Evolutionary conservation across 1,284 basidiomycete species (phyloP), one percentile per base, ranked within the genome.

Genomic region (Afroboletus lepidellus): DNA sequence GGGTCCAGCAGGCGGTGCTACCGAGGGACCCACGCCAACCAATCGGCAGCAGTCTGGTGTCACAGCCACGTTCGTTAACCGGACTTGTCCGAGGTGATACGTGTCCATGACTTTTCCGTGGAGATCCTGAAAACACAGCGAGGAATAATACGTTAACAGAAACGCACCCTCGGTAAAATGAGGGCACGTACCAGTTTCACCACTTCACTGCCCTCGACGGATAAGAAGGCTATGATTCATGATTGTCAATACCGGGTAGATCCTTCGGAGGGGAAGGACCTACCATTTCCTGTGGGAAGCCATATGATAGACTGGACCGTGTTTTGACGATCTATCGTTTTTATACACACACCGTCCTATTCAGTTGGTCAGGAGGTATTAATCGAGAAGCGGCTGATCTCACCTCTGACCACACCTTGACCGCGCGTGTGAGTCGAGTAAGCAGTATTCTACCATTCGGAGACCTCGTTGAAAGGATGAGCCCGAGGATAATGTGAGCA

Each of bases 381-480:
- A 48, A 48, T 39, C 27, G 8, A 34, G 43, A 51, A 20, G 46
- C 45, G 47, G 66, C 77, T 49, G 51, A 49, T 48, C 62, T 32
- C 58, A 86, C 85, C 72, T 83, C 79, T 9, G 80, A 83, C 88
- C 88, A 91, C 44, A 91, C 73, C 68, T 90, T 90, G 56, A 91
- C 77, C n/a, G 80, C 81, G 54, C 83, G 78, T 50, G 73, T 75
- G 55, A 87, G 77, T 65, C 86, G 87, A 12, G 87, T 88, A 27
- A 90, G 70, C 9, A 90, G 70, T 43, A 77, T 65, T 51, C 74
- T 76, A 8, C 88, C 84, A 25, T 75, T 79, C 1, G 86, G 85
- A 27, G 87, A 87, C 85, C 85, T 87, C 57, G 13, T 48, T 55
- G 24, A 50, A 55, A 30, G 25, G 23, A 24, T 63, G 15, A 57